Percentiles rank a stretch among this genome's conserved stretches.
These are phyloP conservation scores for Smittium mucronatum DNA, from an alignment of 371 early-diverging fungal genomes.

Conservation along the genomic window DNA sequence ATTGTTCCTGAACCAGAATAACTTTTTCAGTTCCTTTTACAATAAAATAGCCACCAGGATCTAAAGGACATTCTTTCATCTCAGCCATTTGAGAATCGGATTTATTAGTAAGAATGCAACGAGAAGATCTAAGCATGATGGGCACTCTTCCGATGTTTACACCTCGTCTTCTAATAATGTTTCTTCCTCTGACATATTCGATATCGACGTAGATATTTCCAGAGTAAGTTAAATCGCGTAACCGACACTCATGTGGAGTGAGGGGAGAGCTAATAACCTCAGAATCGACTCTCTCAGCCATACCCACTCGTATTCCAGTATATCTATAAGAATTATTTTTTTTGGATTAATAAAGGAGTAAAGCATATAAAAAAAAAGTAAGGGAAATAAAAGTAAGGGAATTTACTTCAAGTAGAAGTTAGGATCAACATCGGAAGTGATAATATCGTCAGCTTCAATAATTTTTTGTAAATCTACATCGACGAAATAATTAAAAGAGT, in stretches of 20 bases:
- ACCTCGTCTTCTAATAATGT: slow-evolving; percentile 71
- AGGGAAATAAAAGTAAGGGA: slow-evolving; percentile 16
- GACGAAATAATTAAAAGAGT: slow-evolving; percentile 99
- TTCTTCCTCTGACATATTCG: slow-evolving; percentile 86
- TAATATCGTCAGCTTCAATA: slow-evolving; percentile 83
- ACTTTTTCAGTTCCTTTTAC: slow-evolving; percentile 98
- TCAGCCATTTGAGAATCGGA: slow-evolving; percentile 66
- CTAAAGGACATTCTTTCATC: slow-evolving; percentile 95
- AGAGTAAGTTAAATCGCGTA: slow-evolving; percentile 97
- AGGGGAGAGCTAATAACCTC: slow-evolving; percentile 51
- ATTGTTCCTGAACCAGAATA: slow-evolving; percentile 98
- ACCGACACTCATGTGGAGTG: slow-evolving; percentile 98
- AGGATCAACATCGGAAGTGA: slow-evolving; percentile 98
- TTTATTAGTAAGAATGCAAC: slow-evolving; percentile 76
- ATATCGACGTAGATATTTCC: slow-evolving; percentile 95
- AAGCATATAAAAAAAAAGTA: slow-evolving; percentile 10
- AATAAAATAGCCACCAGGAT: slow-evolving; percentile 99
- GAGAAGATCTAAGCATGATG: slow-evolving; percentile 92
- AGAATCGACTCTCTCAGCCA: slow-evolving; percentile 68
- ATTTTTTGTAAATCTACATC: slow-evolving; percentile 93
- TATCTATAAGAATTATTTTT: slow-evolving; percentile 32
- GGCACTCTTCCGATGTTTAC: slow-evolving; percentile 96
- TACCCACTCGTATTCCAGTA: slow-evolving; percentile 77
- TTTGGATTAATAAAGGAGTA: neutral
- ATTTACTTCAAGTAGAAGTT: slow-evolving; percentile 79